Conservation (phyloP, 768 basidiomycete genomes). For the Boletus sensibilis region DNA sequence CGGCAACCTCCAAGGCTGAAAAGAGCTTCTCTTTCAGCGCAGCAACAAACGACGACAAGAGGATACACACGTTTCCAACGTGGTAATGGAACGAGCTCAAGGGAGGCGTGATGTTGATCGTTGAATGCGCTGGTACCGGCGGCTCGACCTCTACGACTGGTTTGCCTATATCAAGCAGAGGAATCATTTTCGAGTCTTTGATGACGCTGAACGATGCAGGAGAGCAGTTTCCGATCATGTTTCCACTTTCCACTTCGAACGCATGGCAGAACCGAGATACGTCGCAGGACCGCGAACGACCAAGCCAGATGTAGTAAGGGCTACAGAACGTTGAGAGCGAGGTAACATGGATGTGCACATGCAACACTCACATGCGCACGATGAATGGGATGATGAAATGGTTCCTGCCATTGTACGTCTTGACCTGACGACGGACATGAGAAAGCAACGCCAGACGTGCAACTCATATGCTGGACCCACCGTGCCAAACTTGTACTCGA, state of each 20-base stretch:
- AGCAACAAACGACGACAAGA: neutral
- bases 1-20: slow-evolving; percentile 63
- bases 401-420: slow-evolving; percentile 73
- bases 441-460: neutral
- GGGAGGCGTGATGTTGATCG: slow-evolving; percentile 52
- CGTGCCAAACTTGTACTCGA: slow-evolving; percentile 79
- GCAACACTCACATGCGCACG: slow-evolving; percentile 52
- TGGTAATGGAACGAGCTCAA: slow-evolving; percentile 67
- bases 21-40: neutral
- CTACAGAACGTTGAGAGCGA: slow-evolving; percentile 26
- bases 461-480: slow-evolving; percentile 33
- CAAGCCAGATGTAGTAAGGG: slow-evolving; percentile 76
- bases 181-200: slow-evolving; percentile 38
- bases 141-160: slow-evolving; percentile 30
- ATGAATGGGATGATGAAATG: slow-evolving; percentile 65
- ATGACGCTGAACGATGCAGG: slow-evolving; percentile 36
- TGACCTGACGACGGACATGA: slow-evolving; percentile 38
- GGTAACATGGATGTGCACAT: neutral
- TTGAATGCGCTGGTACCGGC: slow-evolving; percentile 24
- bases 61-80: slow-evolving; percentile 40
- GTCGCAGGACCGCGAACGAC: slow-evolving; percentile 61
- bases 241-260: slow-evolving; percentile 64
- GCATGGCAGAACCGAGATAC: slow-evolving; percentile 54
- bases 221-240: slow-evolving; percentile 51
- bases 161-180: slow-evolving; percentile 43